Conservation (phyloP, 2,329 filamentous ascomycete species). For the Bipolaris cookei region DNA sequence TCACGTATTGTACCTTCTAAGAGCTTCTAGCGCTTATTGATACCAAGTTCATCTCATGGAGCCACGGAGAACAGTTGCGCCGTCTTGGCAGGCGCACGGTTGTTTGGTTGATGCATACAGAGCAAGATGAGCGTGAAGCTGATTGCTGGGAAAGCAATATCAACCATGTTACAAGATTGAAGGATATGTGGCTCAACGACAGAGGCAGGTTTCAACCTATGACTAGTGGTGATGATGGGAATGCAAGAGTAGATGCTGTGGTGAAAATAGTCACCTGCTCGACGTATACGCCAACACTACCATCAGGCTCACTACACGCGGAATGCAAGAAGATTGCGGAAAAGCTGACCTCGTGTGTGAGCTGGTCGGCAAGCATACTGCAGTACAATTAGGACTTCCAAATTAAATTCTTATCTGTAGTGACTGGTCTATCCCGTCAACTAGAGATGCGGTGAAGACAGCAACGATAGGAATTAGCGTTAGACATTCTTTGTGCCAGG, state of each 20-base stretch:
- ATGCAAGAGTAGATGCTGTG: not conserved
- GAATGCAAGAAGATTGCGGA: too few relatives aligned
- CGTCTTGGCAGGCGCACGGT: not conserved
- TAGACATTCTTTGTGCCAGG: too few relatives aligned
- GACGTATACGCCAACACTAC: too few relatives aligned
- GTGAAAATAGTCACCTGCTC: too few relatives aligned
- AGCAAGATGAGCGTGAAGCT: not conserved
- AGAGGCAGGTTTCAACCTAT: not conserved
- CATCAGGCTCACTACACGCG: too few relatives aligned
- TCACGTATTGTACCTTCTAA: slow-evolving; percentile 3
- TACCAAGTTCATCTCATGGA: not conserved
- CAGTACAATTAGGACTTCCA: too few relatives aligned
- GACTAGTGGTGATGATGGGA: not conserved
- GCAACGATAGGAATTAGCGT: too few relatives aligned
- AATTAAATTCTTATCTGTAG: too few relatives aligned
- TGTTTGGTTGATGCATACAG: not conserved
- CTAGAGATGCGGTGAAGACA: too few relatives aligned
- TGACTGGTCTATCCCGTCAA: too few relatives aligned
- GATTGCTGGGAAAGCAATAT: not conserved
- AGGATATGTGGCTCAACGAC: not conserved
- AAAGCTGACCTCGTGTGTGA: too few relatives aligned
- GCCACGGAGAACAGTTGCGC: not conserved
- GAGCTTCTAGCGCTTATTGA: slow-evolving; percentile 3
- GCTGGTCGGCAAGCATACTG: too few relatives aligned
- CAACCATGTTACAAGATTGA: not conserved